Conservation (phyloP, 176 grass and related monocot species). For the Paspalum notatum region DNA sequence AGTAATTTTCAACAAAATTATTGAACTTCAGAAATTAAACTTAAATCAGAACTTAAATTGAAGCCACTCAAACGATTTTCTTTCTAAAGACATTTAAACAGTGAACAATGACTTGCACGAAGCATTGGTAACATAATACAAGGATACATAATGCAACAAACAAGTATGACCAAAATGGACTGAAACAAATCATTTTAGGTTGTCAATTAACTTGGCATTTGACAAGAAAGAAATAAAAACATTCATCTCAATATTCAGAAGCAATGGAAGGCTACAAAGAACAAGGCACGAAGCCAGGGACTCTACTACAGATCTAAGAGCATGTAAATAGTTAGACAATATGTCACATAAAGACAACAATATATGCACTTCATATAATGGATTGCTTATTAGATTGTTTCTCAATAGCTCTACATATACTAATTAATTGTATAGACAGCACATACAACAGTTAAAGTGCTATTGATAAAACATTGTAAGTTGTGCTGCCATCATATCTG, state of each 20-base stretch:
- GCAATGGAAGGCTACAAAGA: not conserved
- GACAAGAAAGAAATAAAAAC: not conserved
- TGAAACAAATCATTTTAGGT: not conserved
- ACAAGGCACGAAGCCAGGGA: not conserved
- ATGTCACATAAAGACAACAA: no score
- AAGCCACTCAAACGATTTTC: not conserved
- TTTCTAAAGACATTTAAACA: not conserved
- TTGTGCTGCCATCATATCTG: no score
- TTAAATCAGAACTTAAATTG: no score
- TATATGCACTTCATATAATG: no score
- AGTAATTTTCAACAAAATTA: no score
- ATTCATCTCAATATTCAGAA: not conserved
- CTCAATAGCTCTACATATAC: no score
- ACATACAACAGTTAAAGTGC: no score
- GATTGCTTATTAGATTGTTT: no score
- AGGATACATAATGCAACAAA: not conserved
- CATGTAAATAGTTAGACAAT: no score
- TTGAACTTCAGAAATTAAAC: no score
- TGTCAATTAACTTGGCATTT: not conserved
- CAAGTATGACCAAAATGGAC: not conserved
- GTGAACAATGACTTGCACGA: not conserved
- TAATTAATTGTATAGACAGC: no score
- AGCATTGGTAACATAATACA: not conserved
- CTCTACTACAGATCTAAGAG: not conserved
- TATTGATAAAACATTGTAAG: no score